These are phyloP conservation scores for Rhizophagus sp. DNA, from an alignment of 192 early-diverging fungal species.

Conservation along the genomic window DNA sequence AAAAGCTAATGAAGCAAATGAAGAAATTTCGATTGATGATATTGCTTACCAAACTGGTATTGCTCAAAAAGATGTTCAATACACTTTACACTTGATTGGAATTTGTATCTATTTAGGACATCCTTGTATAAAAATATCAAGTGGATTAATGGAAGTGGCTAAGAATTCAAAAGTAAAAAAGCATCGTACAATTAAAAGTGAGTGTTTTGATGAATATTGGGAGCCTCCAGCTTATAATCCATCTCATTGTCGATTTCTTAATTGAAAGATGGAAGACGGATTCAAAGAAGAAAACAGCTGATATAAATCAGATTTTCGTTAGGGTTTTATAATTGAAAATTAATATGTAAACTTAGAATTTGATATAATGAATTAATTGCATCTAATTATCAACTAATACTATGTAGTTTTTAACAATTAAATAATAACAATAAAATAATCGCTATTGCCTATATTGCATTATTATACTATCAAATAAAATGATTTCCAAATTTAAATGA, in stretches of 20 bases:
- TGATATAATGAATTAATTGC: too few relatives aligned
- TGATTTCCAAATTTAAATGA: too few relatives aligned
- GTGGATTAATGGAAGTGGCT: background rate
- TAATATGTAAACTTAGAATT: too few relatives aligned
- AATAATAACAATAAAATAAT: too few relatives aligned
- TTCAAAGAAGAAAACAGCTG: too few relatives aligned
- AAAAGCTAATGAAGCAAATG: conserved; percentile 26
- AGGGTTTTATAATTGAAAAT: too few relatives aligned
- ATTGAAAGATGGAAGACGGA: background rate
- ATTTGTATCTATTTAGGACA: background rate
- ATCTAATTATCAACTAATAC: too few relatives aligned
- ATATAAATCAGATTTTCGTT: too few relatives aligned
- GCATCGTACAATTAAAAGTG: background rate
- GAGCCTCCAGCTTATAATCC: background rate
- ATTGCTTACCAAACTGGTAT: conserved; percentile 69
- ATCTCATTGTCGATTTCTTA: background rate
- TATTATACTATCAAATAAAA: too few relatives aligned
- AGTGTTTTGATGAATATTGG: background rate
- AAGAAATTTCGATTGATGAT: conserved; percentile 87
- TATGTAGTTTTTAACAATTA: too few relatives aligned
- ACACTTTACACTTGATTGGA: background rate
- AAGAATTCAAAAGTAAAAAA: background rate
- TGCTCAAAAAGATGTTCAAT: background rate
- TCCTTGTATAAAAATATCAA: background rate
- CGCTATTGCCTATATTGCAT: too few relatives aligned